Percentiles rank a stretch among this genome's conserved stretches.
Conservation (phyloP, 202 grass and related monocot species). For the Bolboschoenoplectus hybrid region DNA sequence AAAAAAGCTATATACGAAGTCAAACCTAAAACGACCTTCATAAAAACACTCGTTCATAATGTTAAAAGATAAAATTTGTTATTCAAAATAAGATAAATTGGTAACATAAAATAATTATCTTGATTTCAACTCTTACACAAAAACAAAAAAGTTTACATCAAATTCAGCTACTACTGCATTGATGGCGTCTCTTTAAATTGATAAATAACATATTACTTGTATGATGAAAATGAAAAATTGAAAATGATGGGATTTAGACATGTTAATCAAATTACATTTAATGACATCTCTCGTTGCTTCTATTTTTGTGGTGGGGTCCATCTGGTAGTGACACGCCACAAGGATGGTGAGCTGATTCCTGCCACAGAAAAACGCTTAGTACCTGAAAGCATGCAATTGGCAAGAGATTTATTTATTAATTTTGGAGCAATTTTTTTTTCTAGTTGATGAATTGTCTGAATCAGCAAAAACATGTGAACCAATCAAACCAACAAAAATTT, state of each 20-base stretch:
- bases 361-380: not conserved
- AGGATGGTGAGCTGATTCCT: not conserved
- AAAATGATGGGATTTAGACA: not conserved
- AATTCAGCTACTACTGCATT: not conserved
- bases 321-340: not conserved
- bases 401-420: not conserved
- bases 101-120: too few species aligned
- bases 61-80: too few species aligned
- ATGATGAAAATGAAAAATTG: not conserved
- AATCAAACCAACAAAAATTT: conserved; percentile 35
- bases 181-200: not conserved
- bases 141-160: not conserved
- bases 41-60: too few species aligned
- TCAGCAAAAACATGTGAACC: conserved; percentile 31
- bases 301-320: not conserved
- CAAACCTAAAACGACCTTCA: too few species aligned
- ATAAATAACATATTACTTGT: not conserved
- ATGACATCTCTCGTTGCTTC: not conserved
- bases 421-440: not conserved
- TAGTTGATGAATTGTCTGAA: conserved; percentile 33
- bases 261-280: not conserved
- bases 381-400: conserved; percentile 21
- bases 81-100: too few species aligned
- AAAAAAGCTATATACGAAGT: too few species aligned
- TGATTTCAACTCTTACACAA: too few species aligned